Evolutionary conservation across 768 basidiomycete genomes (phyloP).

Genomic region (Boletus sp.): DNA sequence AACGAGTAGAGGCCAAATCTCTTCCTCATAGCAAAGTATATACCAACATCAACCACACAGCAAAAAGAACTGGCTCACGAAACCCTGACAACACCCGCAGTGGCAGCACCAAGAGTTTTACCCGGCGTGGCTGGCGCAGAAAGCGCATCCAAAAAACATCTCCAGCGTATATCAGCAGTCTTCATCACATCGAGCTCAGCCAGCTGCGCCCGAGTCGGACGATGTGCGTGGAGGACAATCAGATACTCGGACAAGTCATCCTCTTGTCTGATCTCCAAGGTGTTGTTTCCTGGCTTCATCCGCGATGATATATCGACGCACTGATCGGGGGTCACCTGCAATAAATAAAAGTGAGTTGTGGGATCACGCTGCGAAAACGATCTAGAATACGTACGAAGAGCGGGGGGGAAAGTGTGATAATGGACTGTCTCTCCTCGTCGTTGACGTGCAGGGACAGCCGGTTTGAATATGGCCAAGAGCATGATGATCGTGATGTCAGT

Average conservation of each 20-base stretch:
- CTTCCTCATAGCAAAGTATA: not conserved
- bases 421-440: conserved; percentile 1
- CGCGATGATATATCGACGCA: conserved; percentile 52
- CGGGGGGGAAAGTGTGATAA: conserved; percentile 29
- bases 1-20: not conserved
- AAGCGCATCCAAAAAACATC: conserved; percentile 11
- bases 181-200: conserved; percentile 18
- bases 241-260: conserved; percentile 43
- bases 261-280: conserved; percentile 40
- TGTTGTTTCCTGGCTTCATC: conserved; percentile 40
- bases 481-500: conserved; percentile 27
- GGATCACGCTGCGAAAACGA: not conserved
- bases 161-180: conserved; percentile 21
- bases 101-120: not conserved
- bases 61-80: not conserved
- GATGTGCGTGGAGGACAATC: conserved; percentile 48
- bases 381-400: conserved; percentile 33
- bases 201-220: conserved; percentile 46
- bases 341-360: not conserved
- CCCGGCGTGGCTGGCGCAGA: conserved; percentile 5
- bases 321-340: conserved; percentile 45
- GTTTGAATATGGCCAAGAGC: conserved; percentile 43
- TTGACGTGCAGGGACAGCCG: conserved; percentile 15
- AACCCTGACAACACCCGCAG: not conserved
- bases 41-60: not conserved